phyloP scores from a whole-genome alignment of 1,284 basidiomycete genomes.

The Agaricales sp. region DNA sequence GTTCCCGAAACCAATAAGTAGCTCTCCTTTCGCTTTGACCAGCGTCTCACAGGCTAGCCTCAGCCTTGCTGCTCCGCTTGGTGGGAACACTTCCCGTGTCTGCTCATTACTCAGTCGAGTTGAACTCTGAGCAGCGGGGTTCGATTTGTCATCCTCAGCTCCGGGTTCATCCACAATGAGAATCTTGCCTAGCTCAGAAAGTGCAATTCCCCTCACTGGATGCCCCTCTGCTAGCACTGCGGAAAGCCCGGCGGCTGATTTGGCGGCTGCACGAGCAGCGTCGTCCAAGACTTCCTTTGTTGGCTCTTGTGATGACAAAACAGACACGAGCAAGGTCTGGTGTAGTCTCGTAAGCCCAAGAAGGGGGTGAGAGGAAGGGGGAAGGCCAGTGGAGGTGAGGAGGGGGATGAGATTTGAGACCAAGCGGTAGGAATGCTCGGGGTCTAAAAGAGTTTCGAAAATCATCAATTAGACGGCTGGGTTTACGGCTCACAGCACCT shows the following conservation, averaged over 20 bases:
- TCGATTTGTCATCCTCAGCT: slow-evolving; percentile 15
- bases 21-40: slow-evolving; percentile 45
- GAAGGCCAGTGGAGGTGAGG: slow-evolving; percentile 40
- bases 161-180: slow-evolving; percentile 64
- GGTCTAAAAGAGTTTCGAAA: no score
- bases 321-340: slow-evolving; percentile 50
- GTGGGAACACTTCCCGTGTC: slow-evolving; percentile 37
- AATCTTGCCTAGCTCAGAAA: slow-evolving; percentile 76
- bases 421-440: slow-evolving; percentile 44
- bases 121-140: slow-evolving; percentile 7
- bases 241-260: slow-evolving; percentile 45
- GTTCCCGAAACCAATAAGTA: slow-evolving; percentile 52
- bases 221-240: slow-evolving; percentile 57
- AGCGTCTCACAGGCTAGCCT: slow-evolving; percentile 55
- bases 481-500: no score
- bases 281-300: slow-evolving; percentile 52
- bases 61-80: slow-evolving; percentile 51
- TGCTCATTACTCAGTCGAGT: no score
- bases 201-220: slow-evolving; percentile 67
- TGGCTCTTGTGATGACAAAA: slow-evolving; percentile 24
- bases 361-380: slow-evolving; percentile 64
- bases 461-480: no score
- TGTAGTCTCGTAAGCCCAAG: slow-evolving; percentile 65
- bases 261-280: slow-evolving; percentile 45
- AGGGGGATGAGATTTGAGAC: slow-evolving; percentile 58